These are phyloP conservation scores for Phytopythium vexans DNA, from an alignment of 352 stramenopile species.

Conservation along the genomic window DNA sequence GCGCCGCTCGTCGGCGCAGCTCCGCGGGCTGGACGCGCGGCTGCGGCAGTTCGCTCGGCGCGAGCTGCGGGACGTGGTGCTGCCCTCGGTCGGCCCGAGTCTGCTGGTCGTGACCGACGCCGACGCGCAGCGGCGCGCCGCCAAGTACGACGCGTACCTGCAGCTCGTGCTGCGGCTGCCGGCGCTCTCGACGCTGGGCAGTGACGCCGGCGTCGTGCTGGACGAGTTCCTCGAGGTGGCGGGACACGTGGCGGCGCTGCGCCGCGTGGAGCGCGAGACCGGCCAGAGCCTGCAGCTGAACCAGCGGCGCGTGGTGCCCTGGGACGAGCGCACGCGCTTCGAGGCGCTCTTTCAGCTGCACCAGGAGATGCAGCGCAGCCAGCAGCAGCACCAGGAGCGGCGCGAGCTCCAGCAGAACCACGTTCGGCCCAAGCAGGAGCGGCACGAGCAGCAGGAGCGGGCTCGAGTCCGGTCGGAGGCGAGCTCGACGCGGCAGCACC, in stretches of 20 bases:
- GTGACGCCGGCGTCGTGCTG: slow-evolving; percentile 51
- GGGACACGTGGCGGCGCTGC: slow-evolving; percentile 41
- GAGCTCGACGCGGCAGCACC: not conserved
- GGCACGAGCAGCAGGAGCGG: not conserved
- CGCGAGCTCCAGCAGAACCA: slow-evolving; percentile 8
- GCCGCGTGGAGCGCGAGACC: slow-evolving; percentile 39
- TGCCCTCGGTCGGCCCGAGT: slow-evolving; percentile 27
- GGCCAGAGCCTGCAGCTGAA: slow-evolving; percentile 48
- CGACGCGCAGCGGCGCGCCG: slow-evolving; percentile 37
- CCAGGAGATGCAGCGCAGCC: slow-evolving; percentile 8
- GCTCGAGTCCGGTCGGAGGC: not conserved
- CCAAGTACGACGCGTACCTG: slow-evolving; percentile 42
- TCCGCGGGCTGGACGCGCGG: slow-evolving; percentile 51
- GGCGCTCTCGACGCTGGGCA: slow-evolving; percentile 53
- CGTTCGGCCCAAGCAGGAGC: not conserved
- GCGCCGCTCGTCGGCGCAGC: slow-evolving; percentile 37
- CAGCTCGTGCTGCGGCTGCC: slow-evolving; percentile 47
- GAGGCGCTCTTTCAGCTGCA: slow-evolving; percentile 33
- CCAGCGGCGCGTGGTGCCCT: slow-evolving; percentile 46
- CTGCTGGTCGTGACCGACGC: slow-evolving; percentile 16
- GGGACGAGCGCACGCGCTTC: slow-evolving; percentile 46
- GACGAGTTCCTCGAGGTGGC: slow-evolving; percentile 70
- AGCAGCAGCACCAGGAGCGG: slow-evolving; percentile 14
- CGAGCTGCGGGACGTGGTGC: slow-evolving; percentile 43
- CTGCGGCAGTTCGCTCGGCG: slow-evolving; percentile 39